These are phyloP conservation scores for Russula virescens DNA, from an alignment of 768 basidiomycete species.

Conservation along the genomic window DNA sequence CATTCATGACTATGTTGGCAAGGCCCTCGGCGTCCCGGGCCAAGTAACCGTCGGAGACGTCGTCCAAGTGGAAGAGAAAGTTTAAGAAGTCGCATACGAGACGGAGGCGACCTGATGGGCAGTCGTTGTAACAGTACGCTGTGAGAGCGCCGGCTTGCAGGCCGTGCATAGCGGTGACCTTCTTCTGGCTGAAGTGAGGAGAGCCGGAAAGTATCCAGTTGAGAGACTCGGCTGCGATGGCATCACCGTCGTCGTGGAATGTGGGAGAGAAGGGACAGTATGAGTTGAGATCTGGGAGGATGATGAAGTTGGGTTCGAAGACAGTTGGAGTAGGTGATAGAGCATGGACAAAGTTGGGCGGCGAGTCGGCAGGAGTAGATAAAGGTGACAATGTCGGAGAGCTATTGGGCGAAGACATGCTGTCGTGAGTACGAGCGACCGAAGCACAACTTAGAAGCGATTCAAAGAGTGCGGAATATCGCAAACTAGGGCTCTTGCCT, in stretches of 20 bases:
- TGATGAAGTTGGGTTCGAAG: constrained; percentile 19
- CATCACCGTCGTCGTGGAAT: too few species aligned
- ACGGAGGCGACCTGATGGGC: constrained; percentile 54
- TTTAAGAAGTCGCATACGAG: constrained; percentile 73
- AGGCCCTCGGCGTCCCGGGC: constrained; percentile 49
- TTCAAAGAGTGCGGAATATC: too few species aligned
- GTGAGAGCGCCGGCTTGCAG: constrained; percentile 68
- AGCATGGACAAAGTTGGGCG: neutral
- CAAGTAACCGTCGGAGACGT: constrained; percentile 77
- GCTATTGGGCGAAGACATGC: constrained; percentile 15
- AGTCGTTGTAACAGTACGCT: constrained; percentile 59
- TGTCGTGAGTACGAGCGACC: neutral
- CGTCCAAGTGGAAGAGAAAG: constrained; percentile 74
- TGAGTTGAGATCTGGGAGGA: constrained; percentile 56
- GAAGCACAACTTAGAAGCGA: neutral
- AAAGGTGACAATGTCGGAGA: constrained; percentile 16
- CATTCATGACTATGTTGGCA: constrained; percentile 63
- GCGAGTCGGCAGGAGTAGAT: constrained; percentile 9
- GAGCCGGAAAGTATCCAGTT: constrained; percentile 58
- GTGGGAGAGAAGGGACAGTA: too few species aligned
- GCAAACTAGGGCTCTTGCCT: too few species aligned
- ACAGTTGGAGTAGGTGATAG: constrained; percentile 20
- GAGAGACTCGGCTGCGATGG: too few species aligned
- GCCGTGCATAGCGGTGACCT: constrained; percentile 57
- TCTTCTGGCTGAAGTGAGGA: constrained; percentile 49